Conservation (phyloP, 2,329 filamentous ascomycete genomes). For the Arthrobotrys musiformis region DNA sequence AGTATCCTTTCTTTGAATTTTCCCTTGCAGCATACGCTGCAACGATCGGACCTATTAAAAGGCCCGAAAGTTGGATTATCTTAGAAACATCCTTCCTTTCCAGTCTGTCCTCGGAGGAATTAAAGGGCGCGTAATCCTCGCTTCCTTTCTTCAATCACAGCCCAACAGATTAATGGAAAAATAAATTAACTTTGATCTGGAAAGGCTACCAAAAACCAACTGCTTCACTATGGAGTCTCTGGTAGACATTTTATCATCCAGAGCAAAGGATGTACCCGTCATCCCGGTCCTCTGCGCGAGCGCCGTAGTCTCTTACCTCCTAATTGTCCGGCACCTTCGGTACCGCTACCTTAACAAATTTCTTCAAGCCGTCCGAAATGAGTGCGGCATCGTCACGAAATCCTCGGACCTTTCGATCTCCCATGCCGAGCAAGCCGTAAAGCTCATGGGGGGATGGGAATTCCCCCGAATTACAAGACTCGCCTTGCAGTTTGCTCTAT, state of each 20-base stretch:
- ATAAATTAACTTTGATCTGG: not conserved
- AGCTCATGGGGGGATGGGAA: slow-evolving; percentile 66
- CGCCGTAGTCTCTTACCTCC: slow-evolving; percentile 43
- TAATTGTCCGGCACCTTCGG: slow-evolving; percentile 47
- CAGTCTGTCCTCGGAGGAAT: not conserved
- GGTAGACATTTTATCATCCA: not conserved
- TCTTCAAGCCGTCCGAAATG: slow-evolving; percentile 24
- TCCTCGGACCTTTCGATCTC: slow-evolving; percentile 58
- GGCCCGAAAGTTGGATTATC: not conserved
- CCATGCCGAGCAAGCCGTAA: slow-evolving; percentile 68
- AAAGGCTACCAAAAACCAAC: not conserved
- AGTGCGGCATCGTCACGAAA: slow-evolving; percentile 53
- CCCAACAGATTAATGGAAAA: not conserved
- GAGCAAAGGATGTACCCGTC: not conserved
- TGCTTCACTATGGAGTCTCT: not conserved
- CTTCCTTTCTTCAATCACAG: not conserved
- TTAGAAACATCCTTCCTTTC: not conserved
- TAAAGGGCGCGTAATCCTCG: not conserved
- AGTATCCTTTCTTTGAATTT: not conserved
- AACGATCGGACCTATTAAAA: not conserved
- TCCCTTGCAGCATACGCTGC: not conserved
- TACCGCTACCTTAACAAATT: slow-evolving; percentile 51
- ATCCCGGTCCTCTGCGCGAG: slow-evolving; percentile 10
- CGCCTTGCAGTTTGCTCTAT: slow-evolving; percentile 70
- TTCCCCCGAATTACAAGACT: slow-evolving; percentile 69